These are phyloP conservation scores for Schizosaccharomyces octosporus DNA, from an alignment of 805 yeast genomes.

Conservation along the genomic window DNA sequence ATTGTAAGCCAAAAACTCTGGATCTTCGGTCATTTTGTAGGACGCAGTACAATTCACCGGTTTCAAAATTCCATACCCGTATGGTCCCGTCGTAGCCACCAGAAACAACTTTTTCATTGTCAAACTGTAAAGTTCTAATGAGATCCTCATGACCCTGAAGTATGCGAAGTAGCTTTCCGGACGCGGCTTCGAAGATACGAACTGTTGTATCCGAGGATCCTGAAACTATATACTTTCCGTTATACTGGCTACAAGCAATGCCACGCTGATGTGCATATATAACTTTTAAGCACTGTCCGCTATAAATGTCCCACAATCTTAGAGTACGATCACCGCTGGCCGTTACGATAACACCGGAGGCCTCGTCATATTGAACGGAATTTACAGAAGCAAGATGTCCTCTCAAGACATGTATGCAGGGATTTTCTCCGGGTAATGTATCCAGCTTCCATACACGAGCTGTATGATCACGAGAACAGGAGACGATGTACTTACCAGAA, in stretches of 20 bases:
- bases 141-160: constrained; percentile 67
- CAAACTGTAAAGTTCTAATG: constrained; percentile 28
- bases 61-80: constrained; percentile 15
- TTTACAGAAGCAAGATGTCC: constrained; percentile 17
- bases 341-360: constrained; percentile 10
- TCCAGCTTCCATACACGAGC: constrained; percentile 11
- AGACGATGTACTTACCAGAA: constrained; percentile 10
- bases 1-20: not conserved
- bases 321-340: constrained; percentile 50
- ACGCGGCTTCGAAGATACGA: constrained; percentile 24
- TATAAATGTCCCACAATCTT: constrained; percentile 55
- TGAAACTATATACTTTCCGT: constrained; percentile 13
- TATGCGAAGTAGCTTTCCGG: constrained; percentile 43
- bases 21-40: not conserved
- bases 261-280: constrained; percentile 64
- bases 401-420: constrained; percentile 4
- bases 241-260: constrained; percentile 61
- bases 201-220: constrained; percentile 1
- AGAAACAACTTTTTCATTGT: constrained; percentile 12
- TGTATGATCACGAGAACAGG: constrained; percentile 16
- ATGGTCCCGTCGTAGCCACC: constrained; percentile 17
- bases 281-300: constrained; percentile 43
- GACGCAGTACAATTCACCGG: not conserved
- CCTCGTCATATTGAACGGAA: constrained; percentile 11
- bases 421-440: not conserved